Conservation (phyloP, 2,329 filamentous ascomycete genomes). For the Colletotrichum tabaci region DNA sequence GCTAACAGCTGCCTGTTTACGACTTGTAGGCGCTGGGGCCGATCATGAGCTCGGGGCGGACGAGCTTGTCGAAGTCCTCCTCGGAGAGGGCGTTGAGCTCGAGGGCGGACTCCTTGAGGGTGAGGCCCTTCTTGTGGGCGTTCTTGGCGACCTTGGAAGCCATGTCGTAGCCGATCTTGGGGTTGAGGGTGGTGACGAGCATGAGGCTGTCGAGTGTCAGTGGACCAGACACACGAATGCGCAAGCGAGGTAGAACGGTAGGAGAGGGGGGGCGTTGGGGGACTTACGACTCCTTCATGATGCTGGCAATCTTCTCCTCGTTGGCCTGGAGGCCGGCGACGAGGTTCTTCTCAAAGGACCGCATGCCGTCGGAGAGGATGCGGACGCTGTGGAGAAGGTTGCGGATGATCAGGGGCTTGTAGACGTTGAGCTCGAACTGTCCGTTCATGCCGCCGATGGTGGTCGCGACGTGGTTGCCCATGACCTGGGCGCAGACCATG, state of each 20-base stretch:
- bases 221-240: not conserved
- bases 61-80: slow-evolving; percentile 91
- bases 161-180: slow-evolving; percentile 98
- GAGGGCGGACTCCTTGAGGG: slow-evolving; percentile 93
- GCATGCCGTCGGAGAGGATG: slow-evolving; percentile 92
- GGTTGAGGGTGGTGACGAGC: slow-evolving; percentile 98
- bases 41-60: slow-evolving; percentile 96
- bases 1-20: slow-evolving; percentile 46
- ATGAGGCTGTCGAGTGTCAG: slow-evolving; percentile 78
- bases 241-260: not conserved
- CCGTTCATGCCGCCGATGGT: slow-evolving; percentile 97
- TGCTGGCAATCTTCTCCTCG: slow-evolving; percentile 89
- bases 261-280: not conserved
- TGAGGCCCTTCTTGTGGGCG: slow-evolving; percentile 97
- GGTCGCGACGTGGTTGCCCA: slow-evolving; percentile 95
- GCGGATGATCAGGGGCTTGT: slow-evolving; percentile 96
- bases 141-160: slow-evolving; percentile 98
- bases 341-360: slow-evolving; percentile 94
- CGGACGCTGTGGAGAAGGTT: slow-evolving; percentile 95
- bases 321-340: slow-evolving; percentile 91
- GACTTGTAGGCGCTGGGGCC: slow-evolving; percentile 78
- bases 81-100: slow-evolving; percentile 90
- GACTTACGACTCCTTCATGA: slow-evolving; percentile 93
- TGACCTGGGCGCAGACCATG: slow-evolving; percentile 98
- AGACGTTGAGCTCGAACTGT: slow-evolving; percentile 99